Base-by-base conservation (phyloP, 2,329 filamentous ascomycete genomes). In the Trichoderma brevicompactum region DNA sequence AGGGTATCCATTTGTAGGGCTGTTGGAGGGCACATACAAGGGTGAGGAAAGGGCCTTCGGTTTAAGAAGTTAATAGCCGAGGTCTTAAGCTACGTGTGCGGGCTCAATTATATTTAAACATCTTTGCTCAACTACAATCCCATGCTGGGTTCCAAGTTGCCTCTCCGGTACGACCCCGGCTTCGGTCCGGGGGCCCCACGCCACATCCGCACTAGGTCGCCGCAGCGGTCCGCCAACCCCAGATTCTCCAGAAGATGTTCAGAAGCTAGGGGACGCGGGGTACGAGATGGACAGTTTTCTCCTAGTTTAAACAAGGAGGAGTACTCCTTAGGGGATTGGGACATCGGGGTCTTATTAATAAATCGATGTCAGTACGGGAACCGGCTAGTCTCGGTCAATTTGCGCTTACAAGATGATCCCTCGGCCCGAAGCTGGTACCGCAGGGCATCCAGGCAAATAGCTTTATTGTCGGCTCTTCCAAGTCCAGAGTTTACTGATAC, bases 221-320 rank as follows among this genome's bases (percentile, higher is more conserved):
- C 60, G 41, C 32, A 53, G 48, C 60, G 60, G 60, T 63, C 60
- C 60, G 60, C 49, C n/a, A 46, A 38, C 60, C 60, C 60, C 60
- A 54, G 49, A 63, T 63, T 63, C 40, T 34, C 12, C 60, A 38
- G 50, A 19, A 23, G 38, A 23, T 8, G 13, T 7, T 54, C 49
- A 54, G 15, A 17, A 38, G 60, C 60, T 63, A 53, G 60, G 28
- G 46, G 15, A 46, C 49, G 60, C 60, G 60, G 60, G 60, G 60
- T 46, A 44, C 2, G 36, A 50, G 23, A 38, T 50, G 7, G 19
- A 19, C 10, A n/a, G 9, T 12, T 17, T 10, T 60, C 44, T 17
- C 55, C 40, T 48, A 41, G 7, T 32, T 58, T 2, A 28, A 28
- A 28, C 23, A 28, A 28, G 23, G 23, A 28, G 23, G 23, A 28